phyloP scores from a whole-genome alignment of 208 protist genomes.

The Crithidia bombi region DNA sequence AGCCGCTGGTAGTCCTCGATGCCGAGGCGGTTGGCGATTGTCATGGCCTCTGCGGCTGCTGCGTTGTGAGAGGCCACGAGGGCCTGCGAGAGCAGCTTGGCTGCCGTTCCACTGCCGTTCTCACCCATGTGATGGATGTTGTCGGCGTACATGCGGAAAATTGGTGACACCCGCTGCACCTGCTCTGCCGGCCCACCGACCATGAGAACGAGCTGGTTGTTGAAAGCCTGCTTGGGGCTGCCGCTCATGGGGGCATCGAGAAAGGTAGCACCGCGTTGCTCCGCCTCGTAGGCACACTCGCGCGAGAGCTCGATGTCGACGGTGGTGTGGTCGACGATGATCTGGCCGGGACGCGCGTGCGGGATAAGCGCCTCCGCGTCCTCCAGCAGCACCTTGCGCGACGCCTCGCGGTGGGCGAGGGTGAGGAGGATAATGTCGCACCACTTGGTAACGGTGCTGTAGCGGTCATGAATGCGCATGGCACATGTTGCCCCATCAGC shows the following conservation, averaged over 20 bases:
- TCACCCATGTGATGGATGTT: conserved; percentile 87
- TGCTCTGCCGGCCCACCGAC: conserved; percentile 75
- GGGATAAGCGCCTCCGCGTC: conserved; percentile 69
- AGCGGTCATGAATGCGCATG: conserved; percentile 84
- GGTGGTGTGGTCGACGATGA: conserved; percentile 91
- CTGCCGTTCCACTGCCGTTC: conserved; percentile 66
- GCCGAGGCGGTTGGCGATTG: conserved; percentile 76
- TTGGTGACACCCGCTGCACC: conserved; percentile 71
- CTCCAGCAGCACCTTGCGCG: conserved; percentile 62
- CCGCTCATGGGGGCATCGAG: conserved; percentile 89
- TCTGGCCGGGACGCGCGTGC: conserved; percentile 77
- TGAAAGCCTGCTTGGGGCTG: conserved; percentile 78
- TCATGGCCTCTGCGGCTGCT: conserved; percentile 86
- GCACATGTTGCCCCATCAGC: conserved; percentile 85
- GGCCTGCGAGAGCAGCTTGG: conserved; percentile 84
- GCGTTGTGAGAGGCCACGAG: conserved; percentile 88
- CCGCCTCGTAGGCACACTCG: conserved; percentile 69
- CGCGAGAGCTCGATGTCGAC: conserved; percentile 76
- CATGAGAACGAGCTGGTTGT: conserved; percentile 86
- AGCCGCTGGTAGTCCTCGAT: conserved; percentile 79
- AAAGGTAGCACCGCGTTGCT: conserved; percentile 71
- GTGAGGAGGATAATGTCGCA: conserved; percentile 83
- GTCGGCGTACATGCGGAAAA: conserved; percentile 91
- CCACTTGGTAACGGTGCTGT: conserved; percentile 88
- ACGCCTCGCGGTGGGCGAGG: conserved; percentile 54